Evolutionary conservation across 202 grass and related monocot species (phyloP).

Genomic region (Panicum virgatum): DNA sequence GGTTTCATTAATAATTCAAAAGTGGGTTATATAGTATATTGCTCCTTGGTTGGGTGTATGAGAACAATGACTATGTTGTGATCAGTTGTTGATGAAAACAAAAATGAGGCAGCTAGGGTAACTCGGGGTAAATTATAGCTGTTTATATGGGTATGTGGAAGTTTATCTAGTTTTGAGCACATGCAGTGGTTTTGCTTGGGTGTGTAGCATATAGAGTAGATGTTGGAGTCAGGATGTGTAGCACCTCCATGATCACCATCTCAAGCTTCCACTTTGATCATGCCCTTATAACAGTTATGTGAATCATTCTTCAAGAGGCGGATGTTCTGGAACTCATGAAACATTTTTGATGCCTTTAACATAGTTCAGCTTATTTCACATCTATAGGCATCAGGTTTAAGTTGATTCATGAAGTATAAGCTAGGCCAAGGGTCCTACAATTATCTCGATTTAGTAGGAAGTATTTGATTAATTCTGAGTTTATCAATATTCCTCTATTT

Average conservation of each 20-base stretch:
- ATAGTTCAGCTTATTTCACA: background rate
- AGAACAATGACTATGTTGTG: background rate
- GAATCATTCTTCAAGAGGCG: constrained; percentile 1
- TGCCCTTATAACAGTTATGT: constrained; percentile 5
- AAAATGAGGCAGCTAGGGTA: background rate
- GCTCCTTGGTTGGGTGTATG: background rate
- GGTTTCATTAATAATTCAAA: background rate
- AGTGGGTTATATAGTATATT: background rate
- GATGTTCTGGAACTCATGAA: background rate
- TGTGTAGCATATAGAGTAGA: constrained; percentile 8
- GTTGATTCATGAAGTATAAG: background rate
- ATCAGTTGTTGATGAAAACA: background rate
- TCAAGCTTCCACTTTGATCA: background rate
- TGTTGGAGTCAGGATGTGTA: background rate
- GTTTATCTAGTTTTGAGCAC: background rate
- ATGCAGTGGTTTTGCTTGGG: background rate
- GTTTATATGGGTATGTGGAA: background rate
- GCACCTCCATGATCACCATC: background rate
- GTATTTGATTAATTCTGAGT: background rate
- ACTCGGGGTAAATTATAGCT: background rate
- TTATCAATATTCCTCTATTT: background rate
- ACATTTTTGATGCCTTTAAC: background rate
- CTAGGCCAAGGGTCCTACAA: background rate
- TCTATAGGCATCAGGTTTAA: background rate
- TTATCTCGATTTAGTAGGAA: background rate